Conservation (phyloP, 192 early-diverging fungal genomes). For the Lunasporangiospora selenospora region DNA sequence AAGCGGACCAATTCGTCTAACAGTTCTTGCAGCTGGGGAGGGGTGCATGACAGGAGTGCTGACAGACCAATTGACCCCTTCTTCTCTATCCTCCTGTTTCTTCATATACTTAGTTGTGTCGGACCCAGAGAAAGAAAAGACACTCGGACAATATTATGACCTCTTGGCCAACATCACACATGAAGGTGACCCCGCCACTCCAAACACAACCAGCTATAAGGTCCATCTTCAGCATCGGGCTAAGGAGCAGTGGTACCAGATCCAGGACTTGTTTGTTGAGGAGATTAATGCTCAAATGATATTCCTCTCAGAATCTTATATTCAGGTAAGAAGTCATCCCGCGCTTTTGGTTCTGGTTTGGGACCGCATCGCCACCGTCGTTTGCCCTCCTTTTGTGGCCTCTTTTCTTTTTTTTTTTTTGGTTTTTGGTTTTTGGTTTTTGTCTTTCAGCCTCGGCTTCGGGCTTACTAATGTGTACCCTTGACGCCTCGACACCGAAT, state of each 20-base stretch:
- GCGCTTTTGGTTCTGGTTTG: background rate
- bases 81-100: too few relatives aligned
- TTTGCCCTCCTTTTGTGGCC: background rate
- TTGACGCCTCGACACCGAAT: too few relatives aligned
- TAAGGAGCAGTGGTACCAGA: conserved; percentile 92
- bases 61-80: too few relatives aligned
- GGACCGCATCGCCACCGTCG: background rate
- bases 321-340: conserved; percentile 67
- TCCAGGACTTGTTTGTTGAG: conserved; percentile 94
- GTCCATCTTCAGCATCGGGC: conserved; percentile 79
- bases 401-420: background rate
- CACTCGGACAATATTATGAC: conserved; percentile 70
- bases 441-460: background rate
- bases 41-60: too few relatives aligned
- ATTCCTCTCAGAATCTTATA: conserved; percentile 89
- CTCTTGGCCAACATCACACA: conserved; percentile 93
- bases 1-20: too few relatives aligned
- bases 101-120: conserved; percentile 59
- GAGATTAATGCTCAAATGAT: conserved; percentile 96
- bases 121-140: conserved; percentile 48
- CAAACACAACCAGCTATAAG: conserved; percentile 77
- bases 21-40: too few relatives aligned
- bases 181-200: conserved; percentile 74
- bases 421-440: background rate
- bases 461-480: background rate